These are phyloP conservation scores for Boechera stricta DNA, from an alignment of 345 rosid genomes.

Conservation along the genomic window DNA sequence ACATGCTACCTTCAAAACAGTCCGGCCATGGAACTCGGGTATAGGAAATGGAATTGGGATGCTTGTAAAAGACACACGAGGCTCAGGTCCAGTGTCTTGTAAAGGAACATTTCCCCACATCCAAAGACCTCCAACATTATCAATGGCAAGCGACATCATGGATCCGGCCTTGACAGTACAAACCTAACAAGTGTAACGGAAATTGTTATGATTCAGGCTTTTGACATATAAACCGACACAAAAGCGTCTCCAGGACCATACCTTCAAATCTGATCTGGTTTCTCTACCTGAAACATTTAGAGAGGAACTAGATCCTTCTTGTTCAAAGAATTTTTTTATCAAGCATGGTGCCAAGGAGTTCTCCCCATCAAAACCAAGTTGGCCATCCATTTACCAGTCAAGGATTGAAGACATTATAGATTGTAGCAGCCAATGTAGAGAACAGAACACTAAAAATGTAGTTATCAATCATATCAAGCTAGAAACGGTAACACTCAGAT, in stretches of 20 bases:
- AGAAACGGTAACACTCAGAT: background rate
- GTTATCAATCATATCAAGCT: background rate
- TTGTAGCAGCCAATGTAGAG: conserved; percentile 22
- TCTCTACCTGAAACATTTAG: conserved; percentile 46
- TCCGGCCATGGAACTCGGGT: conserved; percentile 66
- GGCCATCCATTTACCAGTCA: conserved; percentile 82
- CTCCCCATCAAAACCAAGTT: conserved; percentile 74
- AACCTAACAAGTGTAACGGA: conserved; percentile 49
- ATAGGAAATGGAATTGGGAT: conserved; percentile 62
- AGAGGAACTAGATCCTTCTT: conserved; percentile 46
- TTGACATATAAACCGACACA: background rate
- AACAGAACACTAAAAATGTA: conserved; percentile 9
- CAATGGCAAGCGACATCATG: conserved; percentile 90
- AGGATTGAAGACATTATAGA: conserved; percentile 46
- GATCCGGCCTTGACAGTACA: conserved; percentile 81
- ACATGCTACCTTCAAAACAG: conserved; percentile 90
- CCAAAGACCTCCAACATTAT: conserved; percentile 76
- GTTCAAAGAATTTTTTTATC: conserved; percentile 51
- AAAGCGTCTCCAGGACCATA: conserved; percentile 37
- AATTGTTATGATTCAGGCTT: conserved; percentile 3
- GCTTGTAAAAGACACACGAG: conserved; percentile 56
- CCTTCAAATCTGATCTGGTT: conserved; percentile 56
- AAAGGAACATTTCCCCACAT: conserved; percentile 90
- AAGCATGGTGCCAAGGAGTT: conserved; percentile 59
- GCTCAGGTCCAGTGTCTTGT: conserved; percentile 46